phyloP scores from a whole-genome alignment of 495 filamentous ascomycete genomes.

The Hypoxylon intermedium region DNA sequence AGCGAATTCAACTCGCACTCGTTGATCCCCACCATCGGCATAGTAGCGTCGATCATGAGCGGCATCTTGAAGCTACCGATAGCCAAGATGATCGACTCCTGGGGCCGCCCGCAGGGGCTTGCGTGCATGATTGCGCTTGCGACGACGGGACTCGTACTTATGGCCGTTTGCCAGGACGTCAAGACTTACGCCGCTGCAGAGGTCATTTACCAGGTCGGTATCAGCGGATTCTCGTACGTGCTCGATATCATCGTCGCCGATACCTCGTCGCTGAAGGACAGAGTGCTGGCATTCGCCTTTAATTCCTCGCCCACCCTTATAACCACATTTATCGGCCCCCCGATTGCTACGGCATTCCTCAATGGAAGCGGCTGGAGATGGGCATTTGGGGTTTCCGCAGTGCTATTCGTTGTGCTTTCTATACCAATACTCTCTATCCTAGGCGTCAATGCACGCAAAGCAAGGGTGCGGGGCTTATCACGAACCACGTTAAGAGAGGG shows the following conservation, averaged over 20 bases:
- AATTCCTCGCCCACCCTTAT: constrained; percentile 64
- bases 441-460: constrained; percentile 65
- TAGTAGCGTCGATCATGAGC: constrained; percentile 64
- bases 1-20: constrained; percentile 57
- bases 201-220: constrained; percentile 64
- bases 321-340: constrained; percentile 57
- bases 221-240: constrained; percentile 59
- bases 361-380: constrained; percentile 60
- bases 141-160: constrained; percentile 55
- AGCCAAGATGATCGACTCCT: constrained; percentile 71
- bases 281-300: constrained; percentile 64
- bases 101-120: constrained; percentile 62
- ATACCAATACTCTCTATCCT: constrained; percentile 52
- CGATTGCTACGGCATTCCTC: constrained; percentile 47
- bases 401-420: constrained; percentile 45
- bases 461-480: constrained; percentile 60
- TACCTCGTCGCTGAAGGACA: constrained; percentile 62
- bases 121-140: constrained; percentile 49
- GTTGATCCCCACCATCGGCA: constrained; percentile 54
- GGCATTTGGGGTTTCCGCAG: constrained; percentile 60
- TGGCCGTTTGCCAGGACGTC: constrained; percentile 60
- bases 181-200: constrained; percentile 59
- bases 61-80: constrained; percentile 67
- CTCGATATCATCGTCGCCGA: constrained; percentile 67
- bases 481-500: constrained; percentile 52